Evolutionary conservation across 2,329 filamentous ascomycete genomes (phyloP), one percentile per base, ranked within the genome.

Genomic region (Davidsoniella neocaledoniae): DNA sequence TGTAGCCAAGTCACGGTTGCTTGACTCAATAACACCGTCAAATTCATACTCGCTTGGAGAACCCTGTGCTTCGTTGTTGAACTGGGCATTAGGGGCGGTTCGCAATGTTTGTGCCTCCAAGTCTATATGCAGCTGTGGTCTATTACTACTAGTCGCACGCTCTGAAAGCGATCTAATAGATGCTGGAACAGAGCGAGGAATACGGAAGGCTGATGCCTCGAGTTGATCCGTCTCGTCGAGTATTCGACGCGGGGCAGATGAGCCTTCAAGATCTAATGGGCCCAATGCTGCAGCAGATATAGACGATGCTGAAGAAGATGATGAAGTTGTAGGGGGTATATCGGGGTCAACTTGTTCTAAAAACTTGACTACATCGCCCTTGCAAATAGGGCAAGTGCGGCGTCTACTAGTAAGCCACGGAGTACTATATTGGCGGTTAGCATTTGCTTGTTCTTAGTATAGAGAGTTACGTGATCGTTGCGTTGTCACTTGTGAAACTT

Each of bases 361-460:
- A 7, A 76, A 79, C 26, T 75, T 70, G 14, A 98, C 90, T 36
- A 98, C 91, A 61, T 98, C 91, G 45, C 88, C 87, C 68, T 98
- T 98, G 69, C 91, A 98, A 54, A 98, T 96, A 0, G 91, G 91
- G 59, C 91, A 98, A n/a, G 91, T 98, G 55, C 91, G 81, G 55
- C 91, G 83, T 45, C 90, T 81, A 14, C 88, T 96, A 0, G 90
- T 95, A 48, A 98, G 71, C 91, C 91, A 98, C 2, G 91, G 91
- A 4, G 91, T 96, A 61, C 87, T 94, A 26, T 45, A 42, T 10
- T 19, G 54, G 59, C 58, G 58, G 61, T 55, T 49, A 50, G 47
- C 16, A 42, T 23, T 21, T 48, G 19, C 19, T 39, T 19, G 14
- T 48, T 26, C 25, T 33, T n/a, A 48, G 49, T 39, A 36, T 9